These are phyloP conservation scores for Salvia hispanica DNA, from an alignment of 257 asterid species.

Conservation along the genomic window DNA sequence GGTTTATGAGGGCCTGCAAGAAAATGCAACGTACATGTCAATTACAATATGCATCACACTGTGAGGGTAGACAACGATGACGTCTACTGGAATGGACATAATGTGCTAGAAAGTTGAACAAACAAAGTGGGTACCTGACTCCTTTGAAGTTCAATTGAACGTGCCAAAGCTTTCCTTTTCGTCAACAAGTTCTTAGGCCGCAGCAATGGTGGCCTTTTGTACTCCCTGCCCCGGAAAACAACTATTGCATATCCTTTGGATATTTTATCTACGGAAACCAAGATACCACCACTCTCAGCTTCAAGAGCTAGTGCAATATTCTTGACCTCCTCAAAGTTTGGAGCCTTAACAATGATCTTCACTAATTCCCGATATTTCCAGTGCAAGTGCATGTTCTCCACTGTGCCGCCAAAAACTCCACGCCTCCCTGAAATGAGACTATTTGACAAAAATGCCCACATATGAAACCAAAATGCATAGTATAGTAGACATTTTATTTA, in stretches of 20 bases:
- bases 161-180: conserved; percentile 92
- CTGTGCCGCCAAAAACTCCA: conserved; percentile 96
- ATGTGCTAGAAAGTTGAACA: not conserved
- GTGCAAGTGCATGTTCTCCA: conserved; percentile 98
- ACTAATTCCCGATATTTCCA: conserved; percentile 95
- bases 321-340: conserved; percentile 68
- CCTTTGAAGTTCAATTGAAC: conserved; percentile 96
- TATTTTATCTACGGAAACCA: conserved; percentile 89
- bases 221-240: conserved; percentile 90
- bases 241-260: conserved; percentile 91
- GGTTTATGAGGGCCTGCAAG: conserved; percentile 72
- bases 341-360: conserved; percentile 82
- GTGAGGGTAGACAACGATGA: not conserved
- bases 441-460: conserved; percentile 20
- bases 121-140: conserved; percentile 59
- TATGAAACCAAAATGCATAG: conserved; percentile 25
- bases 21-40: conserved; percentile 9
- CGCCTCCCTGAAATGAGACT: conserved; percentile 78
- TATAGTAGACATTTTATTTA: conserved; percentile 31
- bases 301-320: conserved; percentile 83
- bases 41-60: not conserved
- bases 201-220: conserved; percentile 63
- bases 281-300: conserved; percentile 94
- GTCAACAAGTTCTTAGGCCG: conserved; percentile 94
- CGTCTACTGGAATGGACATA: not conserved